Evolutionary conservation across 192 early-diverging fungal species (phyloP).

Genomic region (Podila epicladia): DNA sequence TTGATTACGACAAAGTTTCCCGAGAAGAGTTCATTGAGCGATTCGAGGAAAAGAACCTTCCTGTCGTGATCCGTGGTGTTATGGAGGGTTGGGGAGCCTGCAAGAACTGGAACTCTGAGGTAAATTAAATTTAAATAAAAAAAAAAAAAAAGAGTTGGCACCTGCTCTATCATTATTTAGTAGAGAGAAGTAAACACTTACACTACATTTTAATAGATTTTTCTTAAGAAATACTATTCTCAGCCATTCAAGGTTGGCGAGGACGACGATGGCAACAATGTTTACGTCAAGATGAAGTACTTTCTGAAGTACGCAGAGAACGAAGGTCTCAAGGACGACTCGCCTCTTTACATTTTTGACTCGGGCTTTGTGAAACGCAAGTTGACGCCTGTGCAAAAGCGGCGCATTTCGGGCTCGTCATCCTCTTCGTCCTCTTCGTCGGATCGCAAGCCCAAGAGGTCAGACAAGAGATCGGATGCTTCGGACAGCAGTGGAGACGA

Average conservation of each 20-base stretch:
- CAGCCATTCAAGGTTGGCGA: constrained; percentile 85
- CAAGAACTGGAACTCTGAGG: constrained; percentile 65
- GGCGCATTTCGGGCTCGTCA: constrained; percentile 32
- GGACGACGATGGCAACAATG: constrained; percentile 76
- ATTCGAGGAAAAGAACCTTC: constrained; percentile 63
- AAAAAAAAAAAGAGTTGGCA: constrained; percentile 1
- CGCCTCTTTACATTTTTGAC: constrained; percentile 87
- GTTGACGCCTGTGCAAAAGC: constrained; percentile 35
- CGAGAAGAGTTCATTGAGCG: constrained; percentile 65
- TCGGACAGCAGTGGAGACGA: constrained; percentile 13
- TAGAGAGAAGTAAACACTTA: too few relatives aligned
- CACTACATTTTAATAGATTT: constrained; percentile 20
- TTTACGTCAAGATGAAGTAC: constrained; percentile 70
- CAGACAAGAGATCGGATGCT: background rate
- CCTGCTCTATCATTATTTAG: background rate
- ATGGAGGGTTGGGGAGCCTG: constrained; percentile 66
- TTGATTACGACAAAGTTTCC: constrained; percentile 61
- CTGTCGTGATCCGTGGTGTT: constrained; percentile 70
- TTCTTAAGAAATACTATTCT: constrained; percentile 60
- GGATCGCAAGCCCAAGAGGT: background rate
- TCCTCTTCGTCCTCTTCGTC: constrained; percentile 27
- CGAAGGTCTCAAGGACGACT: constrained; percentile 68
- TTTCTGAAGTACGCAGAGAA: constrained; percentile 65
- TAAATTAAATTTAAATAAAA: constrained; percentile 15
- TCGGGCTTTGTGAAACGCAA: constrained; percentile 66